These are phyloP conservation scores for Sesbania bispinosa DNA, from an alignment of 306 rosid genomes.

Conservation along the genomic window DNA sequence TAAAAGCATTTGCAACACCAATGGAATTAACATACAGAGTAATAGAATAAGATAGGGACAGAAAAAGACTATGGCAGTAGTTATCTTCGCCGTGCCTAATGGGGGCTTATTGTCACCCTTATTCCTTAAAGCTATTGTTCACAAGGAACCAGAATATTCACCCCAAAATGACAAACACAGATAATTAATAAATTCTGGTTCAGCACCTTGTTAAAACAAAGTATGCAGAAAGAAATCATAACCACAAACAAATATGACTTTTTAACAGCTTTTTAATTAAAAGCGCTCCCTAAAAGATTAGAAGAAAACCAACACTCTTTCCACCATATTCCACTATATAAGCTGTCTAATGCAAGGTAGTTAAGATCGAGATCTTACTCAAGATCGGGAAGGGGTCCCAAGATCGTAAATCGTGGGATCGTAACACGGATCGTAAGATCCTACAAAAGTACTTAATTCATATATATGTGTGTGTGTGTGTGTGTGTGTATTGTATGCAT, in stretches of 20 bases:
- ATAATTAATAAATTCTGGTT: slow-evolving; percentile 14
- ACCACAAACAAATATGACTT: slow-evolving; percentile 6
- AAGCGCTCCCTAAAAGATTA: slow-evolving; percentile 8
- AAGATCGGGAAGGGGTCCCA: too few species aligned
- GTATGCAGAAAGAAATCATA: neutral
- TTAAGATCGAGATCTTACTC: too few species aligned
- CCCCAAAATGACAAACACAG: neutral
- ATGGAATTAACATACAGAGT: too few species aligned
- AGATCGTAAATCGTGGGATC: too few species aligned
- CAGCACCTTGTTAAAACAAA: neutral
- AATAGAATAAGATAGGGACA: too few species aligned
- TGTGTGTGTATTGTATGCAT: too few species aligned
- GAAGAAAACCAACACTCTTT: slow-evolving; percentile 21
- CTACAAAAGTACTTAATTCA: too few species aligned
- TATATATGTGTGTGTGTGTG: too few species aligned
- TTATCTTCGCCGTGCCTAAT: neutral
- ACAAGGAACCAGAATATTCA: slow-evolving; percentile 9
- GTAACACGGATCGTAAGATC: too few species aligned
- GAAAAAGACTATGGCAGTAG: too few species aligned
- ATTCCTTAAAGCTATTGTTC: neutral
- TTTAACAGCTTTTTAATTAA: neutral
- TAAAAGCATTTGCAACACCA: too few species aligned
- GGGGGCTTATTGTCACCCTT: neutral
- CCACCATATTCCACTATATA: slow-evolving; percentile 28
- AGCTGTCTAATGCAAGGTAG: too few species aligned